Evolutionary conservation across 139 green algal genomes (phyloP).

Genomic region (Coccomyxa sp.): DNA sequence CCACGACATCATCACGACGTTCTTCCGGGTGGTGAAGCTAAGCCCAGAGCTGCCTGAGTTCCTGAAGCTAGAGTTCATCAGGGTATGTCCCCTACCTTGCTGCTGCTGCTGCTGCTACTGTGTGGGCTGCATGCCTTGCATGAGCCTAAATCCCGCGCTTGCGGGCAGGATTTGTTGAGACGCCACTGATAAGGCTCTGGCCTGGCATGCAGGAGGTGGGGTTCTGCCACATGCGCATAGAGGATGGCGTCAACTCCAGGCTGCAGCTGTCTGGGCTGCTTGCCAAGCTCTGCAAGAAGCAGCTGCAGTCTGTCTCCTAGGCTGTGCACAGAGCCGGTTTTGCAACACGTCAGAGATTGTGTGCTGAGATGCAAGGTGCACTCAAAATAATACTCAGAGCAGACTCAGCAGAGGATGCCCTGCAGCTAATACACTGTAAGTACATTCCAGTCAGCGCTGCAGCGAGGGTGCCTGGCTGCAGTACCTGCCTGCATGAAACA

Average conservation of each 20-base stretch:
- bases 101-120: neutral
- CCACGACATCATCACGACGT: conserved; percentile 93
- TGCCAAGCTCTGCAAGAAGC: conserved; percentile 78
- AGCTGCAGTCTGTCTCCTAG: neutral
- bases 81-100: conserved; percentile 14
- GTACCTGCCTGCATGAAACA: no score
- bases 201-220: conserved; percentile 75
- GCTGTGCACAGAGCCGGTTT: no score
- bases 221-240: conserved; percentile 91
- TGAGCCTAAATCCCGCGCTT: neutral
- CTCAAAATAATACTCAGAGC: no score
- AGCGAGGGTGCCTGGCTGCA: no score
- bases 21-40: conserved; percentile 89
- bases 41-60: conserved; percentile 79
- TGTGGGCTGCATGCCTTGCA: neutral
- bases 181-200: neutral
- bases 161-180: neutral
- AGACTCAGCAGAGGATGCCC: no score
- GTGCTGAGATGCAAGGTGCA: no score
- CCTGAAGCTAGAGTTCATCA: conserved; percentile 96
- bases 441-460: no score
- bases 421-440: no score
- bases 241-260: conserved; percentile 82
- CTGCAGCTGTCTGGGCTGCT: conserved; percentile 92
- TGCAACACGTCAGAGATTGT: no score